A percentile compares a stretch with the other conserved stretches of the same genome.
phyloP scores from a whole-genome alignment of 2,329 filamentous ascomycete genomes.

The Fusarium continuum region DNA sequence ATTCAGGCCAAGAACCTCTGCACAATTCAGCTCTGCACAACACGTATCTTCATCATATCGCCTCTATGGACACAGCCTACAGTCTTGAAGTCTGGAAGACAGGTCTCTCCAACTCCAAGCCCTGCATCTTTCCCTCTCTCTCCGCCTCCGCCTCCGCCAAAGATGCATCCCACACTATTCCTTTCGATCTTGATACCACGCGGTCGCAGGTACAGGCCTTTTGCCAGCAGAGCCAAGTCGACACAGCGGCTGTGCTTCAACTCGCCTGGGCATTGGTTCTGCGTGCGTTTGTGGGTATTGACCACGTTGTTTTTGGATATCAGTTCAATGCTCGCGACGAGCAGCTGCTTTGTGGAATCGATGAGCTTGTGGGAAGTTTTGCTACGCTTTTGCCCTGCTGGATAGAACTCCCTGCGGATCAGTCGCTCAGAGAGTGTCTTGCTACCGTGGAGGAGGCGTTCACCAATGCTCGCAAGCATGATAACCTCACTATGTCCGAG shows the following conservation, averaged over 20 bases:
- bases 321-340: constrained; percentile 57
- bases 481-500: constrained; percentile 56
- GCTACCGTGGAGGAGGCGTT: constrained; percentile 45
- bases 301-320: constrained; percentile 65
- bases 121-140: constrained; percentile 59
- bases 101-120: constrained; percentile 49
- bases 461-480: constrained; percentile 46
- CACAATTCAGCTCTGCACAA: constrained; percentile 36
- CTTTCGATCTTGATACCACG: constrained; percentile 54
- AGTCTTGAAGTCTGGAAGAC: constrained; percentile 59
- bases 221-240: constrained; percentile 50
- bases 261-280: constrained; percentile 69
- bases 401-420: constrained; percentile 46
- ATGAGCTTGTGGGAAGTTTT: constrained; percentile 58
- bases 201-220: constrained; percentile 56
- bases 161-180: constrained; percentile 47
- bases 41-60: constrained; percentile 43
- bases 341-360: constrained; percentile 53
- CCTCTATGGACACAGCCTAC: constrained; percentile 41
- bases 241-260: constrained; percentile 60
- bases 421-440: constrained; percentile 48
- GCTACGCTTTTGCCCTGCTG: constrained; percentile 51
- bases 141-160: constrained; percentile 38
- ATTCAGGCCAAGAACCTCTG: constrained; percentile 50
- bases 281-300: constrained; percentile 61